These are phyloP conservation scores for Starmerella powellii DNA, from an alignment of 805 yeast species.

Conservation along the genomic window DNA sequence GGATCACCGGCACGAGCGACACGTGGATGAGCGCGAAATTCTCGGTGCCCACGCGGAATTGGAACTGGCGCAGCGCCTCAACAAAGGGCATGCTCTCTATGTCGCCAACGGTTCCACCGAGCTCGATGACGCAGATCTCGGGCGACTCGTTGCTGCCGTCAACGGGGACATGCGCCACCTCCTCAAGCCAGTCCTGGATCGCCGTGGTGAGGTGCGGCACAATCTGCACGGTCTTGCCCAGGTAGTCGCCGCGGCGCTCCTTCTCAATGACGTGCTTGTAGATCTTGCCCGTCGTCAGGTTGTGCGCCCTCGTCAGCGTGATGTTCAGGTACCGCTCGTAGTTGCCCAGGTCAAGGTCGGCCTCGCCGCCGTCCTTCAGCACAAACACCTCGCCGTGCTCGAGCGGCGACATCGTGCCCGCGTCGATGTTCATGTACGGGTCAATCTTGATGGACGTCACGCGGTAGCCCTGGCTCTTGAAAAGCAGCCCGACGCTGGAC, in stretches of 20 bases:
- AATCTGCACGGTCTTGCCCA: constrained; percentile 98
- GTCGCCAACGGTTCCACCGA: constrained; percentile 99
- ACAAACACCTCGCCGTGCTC: constrained; percentile 99
- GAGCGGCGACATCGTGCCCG: constrained; percentile 98
- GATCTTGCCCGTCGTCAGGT: constrained; percentile 96
- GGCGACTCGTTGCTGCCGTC: constrained; percentile 81
- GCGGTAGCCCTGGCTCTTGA: constrained; percentile 86
- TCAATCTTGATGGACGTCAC: constrained; percentile 97
- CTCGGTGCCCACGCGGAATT: constrained; percentile 87
- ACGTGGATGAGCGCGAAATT: constrained; percentile 95
- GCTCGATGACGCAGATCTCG: constrained; percentile 90
- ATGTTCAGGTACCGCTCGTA: constrained; percentile 93
- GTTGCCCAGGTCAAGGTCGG: constrained; percentile 94
- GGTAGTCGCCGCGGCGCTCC: constrained; percentile 92
- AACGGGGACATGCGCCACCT: constrained; percentile 83
- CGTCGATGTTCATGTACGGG: constrained; percentile 98
- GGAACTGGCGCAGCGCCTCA: constrained; percentile 97
- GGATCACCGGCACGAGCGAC: constrained; percentile 92
- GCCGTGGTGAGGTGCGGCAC: constrained; percentile 97
- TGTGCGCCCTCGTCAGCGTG: constrained; percentile 85
- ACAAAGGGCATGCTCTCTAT: constrained; percentile 98
- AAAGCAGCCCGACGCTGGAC: constrained; percentile 87
- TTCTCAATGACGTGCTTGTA: constrained; percentile 86
- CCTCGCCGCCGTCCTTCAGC: constrained; percentile 97
- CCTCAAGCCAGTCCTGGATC: constrained; percentile 96